Evolutionary conservation across 129 eudicot genomes (phyloP).

Genomic region (Glebionis coronaria): DNA sequence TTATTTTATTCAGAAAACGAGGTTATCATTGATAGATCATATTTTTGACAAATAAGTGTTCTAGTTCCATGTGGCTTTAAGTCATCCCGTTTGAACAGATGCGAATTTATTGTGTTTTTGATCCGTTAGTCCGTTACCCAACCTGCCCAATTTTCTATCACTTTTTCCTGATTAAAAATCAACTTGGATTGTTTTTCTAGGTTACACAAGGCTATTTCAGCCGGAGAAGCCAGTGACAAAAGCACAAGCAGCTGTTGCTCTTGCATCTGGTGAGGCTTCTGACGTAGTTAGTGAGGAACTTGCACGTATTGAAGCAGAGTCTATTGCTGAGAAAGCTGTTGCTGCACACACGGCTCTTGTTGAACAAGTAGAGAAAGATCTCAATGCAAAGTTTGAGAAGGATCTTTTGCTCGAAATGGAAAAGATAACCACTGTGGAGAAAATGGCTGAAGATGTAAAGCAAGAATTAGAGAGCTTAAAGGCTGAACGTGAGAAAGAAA

Average conservation of each 20-base stretch:
- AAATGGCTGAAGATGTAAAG: background rate
- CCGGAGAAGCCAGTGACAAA: background rate
- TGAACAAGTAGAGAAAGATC: background rate
- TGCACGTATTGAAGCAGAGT: background rate
- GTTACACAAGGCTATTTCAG: slow-evolving; percentile 1
- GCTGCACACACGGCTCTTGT: background rate
- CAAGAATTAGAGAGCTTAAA: background rate
- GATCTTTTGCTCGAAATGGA: background rate
- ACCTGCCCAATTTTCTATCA: background rate
- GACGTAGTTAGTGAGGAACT: background rate
- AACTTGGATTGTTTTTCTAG: background rate
- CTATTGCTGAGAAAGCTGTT: background rate
- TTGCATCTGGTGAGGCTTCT: background rate
- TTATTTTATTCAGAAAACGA: background rate
- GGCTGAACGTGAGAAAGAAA: background rate
- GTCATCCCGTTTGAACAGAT: too few relatives aligned
- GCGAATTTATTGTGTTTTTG: too few relatives aligned
- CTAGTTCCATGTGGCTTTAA: too few relatives aligned
- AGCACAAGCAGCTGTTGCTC: slow-evolving; percentile 1
- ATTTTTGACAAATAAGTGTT: too few relatives aligned
- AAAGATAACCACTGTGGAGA: background rate
- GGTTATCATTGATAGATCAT: background rate
- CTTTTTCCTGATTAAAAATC: background rate
- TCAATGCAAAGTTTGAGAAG: background rate
- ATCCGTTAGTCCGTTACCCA: too few relatives aligned